Conservation (phyloP, 257 asterid species). For the Penstemon barbatus region DNA sequence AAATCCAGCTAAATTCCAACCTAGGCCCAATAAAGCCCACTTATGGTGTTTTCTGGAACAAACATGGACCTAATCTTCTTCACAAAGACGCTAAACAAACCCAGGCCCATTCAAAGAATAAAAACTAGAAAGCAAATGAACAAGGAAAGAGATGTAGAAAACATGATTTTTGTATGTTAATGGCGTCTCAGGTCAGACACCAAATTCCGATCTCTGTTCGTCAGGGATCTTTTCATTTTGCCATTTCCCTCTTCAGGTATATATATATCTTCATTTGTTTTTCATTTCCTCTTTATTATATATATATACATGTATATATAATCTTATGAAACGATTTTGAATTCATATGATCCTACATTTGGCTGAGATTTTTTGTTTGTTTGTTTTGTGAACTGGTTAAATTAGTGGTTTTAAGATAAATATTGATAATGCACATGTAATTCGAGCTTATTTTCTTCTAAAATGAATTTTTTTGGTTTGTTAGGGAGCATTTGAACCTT, state of each 20-base stretch:
- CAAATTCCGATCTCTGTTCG: conserved; percentile 40
- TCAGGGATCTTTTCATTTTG: conserved; percentile 36
- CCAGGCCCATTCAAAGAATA: neutral
- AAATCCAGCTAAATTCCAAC: too few relatives aligned
- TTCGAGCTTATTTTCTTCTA: too few relatives aligned
- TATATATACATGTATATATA: neutral
- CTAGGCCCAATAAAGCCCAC: too few relatives aligned
- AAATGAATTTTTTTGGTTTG: neutral
- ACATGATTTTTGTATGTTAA: conserved; percentile 38
- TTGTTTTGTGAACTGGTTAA: neutral
- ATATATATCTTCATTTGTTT: conserved; percentile 14
- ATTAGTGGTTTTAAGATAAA: too few relatives aligned
- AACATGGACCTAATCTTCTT: too few relatives aligned
- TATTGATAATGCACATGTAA: too few relatives aligned
- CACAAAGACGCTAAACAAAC: too few relatives aligned
- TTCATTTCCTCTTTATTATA: neutral
- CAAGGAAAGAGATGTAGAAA: conserved; percentile 22
- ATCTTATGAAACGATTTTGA: neutral
- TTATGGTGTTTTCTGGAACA: too few relatives aligned
- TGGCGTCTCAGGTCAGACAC: conserved; percentile 40
- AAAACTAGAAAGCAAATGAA: conserved; percentile 1
- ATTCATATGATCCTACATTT: conserved; percentile 14
- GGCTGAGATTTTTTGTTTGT: conserved; percentile 23
- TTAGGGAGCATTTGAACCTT: conserved; percentile 26
- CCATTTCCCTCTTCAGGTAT: conserved; percentile 40